Evolutionary conservation across 768 basidiomycete genomes (phyloP), one percentile per base, ranked within the genome.

Genomic region (Suillus paluster): DNA sequence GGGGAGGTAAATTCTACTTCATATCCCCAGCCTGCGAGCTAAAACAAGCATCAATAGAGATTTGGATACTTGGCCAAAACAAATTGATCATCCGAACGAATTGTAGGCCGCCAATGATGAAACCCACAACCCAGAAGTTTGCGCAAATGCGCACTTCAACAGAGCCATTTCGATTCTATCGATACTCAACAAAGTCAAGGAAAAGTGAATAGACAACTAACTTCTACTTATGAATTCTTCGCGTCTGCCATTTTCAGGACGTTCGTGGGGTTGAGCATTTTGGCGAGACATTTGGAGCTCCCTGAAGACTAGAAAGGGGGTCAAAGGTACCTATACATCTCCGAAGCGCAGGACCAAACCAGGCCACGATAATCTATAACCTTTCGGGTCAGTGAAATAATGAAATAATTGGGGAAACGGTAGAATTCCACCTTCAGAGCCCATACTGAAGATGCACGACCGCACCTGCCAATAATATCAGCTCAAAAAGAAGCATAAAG

Each of bases 111-210:
- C 10, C 49, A 30, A 77, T 65, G 23, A 78, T 55, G 30, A 78
- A 45, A 5, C 75, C 75, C 25, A 75, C 61, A n/a, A 73, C 73
- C 76, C 76, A 78, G 5, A 69, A 58, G 48, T 78, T 69, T 5
- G 66, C 65, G 19, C 64, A 57, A 52, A 78, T 66, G 33, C 67
- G 69, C 14, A 73, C 73, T 42, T 66, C 63, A 30, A 78, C 77
- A 17, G 60, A 57, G 59, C 75, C 65, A 36, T 64, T 56, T 71
- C 72, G 42, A 50, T 12, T 25, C 17, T 25, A 23, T 23, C 9
- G 36, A 38, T 19, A 6, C 15, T 15, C 15, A 15, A 58, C 33
- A 39, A 60, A 39, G 27, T 33, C 19, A 39, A 19, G n/a, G 33
- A n/a, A 19, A 19, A 56, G 33, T 30, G 19, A 12, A 23, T 8